Base-by-base conservation (phyloP, 2,329 filamentous ascomycete genomes). In the Aspergillus costaricaensis region DNA sequence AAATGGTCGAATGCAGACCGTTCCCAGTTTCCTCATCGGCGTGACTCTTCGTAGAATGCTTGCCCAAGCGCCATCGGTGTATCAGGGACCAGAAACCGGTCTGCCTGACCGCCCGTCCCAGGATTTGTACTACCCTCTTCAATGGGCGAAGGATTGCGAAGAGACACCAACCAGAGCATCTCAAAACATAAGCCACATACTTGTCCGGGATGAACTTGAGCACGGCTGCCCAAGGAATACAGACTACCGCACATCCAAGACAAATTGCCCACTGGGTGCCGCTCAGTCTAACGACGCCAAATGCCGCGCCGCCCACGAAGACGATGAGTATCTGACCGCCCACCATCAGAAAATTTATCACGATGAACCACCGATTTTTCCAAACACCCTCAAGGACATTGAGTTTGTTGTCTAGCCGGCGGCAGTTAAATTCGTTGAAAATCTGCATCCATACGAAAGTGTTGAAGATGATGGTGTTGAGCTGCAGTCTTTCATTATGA, bases 361-460 rank as follows among this genome's bases (percentile, higher is more conserved):
- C 84, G 47, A 95, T 85, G 79, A 97, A 96, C 81, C 94, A 95
- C 78, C 82, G 88, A 75, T 97, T 97, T 72, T 85, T 85, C 12
- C 82, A 83, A 44, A 96, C 83, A 51, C 91, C 91, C 72, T 96
- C 91, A 60, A 97, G 92, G 62, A 97, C 91, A 76, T 97, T 96
- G 82, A 96, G 93, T 60, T 87, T 85, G 77, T 97, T 97, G 76
- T 97, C 93, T 57, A 97, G 82, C 6, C 93, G 91, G 59, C 93
- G 91, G 77, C 95, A 96, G 81, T 96, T 96, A 85, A 94, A 90
- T 73, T 96, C 89, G 78, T 96, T 97, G 81, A 97, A 97, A 68
- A 97, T 94, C 70, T 96, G 93, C 92, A 97, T 96, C 93, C 93
- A 97, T 54, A 96, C 92, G 74, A 97, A 97, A 0, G 91, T 93